These are phyloP conservation scores for Saraca asoca DNA, from an alignment of 331 rosid genomes.

Conservation along the genomic window DNA sequence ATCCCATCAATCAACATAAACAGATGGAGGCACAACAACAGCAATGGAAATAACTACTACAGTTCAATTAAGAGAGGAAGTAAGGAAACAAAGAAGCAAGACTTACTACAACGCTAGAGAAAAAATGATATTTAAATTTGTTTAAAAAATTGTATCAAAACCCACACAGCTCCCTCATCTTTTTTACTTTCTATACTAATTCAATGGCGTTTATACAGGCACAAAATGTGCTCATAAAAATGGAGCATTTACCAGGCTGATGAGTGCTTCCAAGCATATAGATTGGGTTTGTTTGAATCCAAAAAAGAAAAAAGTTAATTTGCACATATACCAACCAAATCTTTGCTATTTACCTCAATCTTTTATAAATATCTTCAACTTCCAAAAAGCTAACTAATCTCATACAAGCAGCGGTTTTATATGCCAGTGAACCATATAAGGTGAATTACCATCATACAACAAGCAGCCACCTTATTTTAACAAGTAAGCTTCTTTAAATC, in stretches of 20 bases:
- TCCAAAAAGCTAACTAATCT: constrained; percentile 20
- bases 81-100: background rate
- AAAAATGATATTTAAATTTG: too few relatives aligned
- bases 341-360: constrained; percentile 1
- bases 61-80: constrained; percentile 25
- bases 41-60: background rate
- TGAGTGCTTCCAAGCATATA: background rate
- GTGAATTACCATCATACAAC: constrained; percentile 25
- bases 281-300: background rate
- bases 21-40: constrained; percentile 4
- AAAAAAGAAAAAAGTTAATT: constrained; percentile 3
- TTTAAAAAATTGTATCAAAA: too few relatives aligned
- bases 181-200: background rate
- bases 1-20: constrained; percentile 7
- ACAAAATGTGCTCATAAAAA: background rate
- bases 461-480: constrained; percentile 35
- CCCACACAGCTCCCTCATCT: background rate
- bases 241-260: background rate
- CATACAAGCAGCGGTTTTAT: constrained; percentile 4
- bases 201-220: constrained; percentile 3
- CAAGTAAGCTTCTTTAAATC: constrained; percentile 17
- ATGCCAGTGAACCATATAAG: constrained; percentile 18
- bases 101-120: too few relatives aligned
- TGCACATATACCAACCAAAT: constrained; percentile 22
- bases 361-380: constrained; percentile 25